Conservation (phyloP, 202 grass and related monocot species). For the Elaeis oleifera region DNA sequence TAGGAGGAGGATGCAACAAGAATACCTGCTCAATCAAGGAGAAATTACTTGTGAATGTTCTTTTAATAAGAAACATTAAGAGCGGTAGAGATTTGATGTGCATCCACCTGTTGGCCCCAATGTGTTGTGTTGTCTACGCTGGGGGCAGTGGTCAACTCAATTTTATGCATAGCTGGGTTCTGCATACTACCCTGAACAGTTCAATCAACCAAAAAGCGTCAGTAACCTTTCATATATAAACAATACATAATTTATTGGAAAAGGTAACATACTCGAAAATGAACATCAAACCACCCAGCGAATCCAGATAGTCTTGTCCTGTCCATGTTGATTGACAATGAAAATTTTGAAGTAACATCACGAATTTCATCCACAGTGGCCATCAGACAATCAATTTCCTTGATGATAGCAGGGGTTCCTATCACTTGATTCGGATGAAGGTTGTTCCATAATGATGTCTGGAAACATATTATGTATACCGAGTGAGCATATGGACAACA, state of each 20-base stretch:
- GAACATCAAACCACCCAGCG: slow-evolving; percentile 99
- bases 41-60: not conserved
- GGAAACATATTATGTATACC: slow-evolving; percentile 13
- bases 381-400: slow-evolving; percentile 94
- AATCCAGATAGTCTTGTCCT: slow-evolving; percentile 61
- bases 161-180: slow-evolving; percentile 59
- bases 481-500: slow-evolving; percentile 5
- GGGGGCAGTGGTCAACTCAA: slow-evolving; percentile 82
- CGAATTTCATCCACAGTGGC: slow-evolving; percentile 82
- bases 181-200: slow-evolving; percentile 47
- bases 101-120: slow-evolving; percentile 92
- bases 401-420: slow-evolving; percentile 64
- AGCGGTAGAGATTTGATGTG: not conserved
- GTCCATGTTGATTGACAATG: slow-evolving; percentile 48
- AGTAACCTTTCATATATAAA: too few relatives aligned
- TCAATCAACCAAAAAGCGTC: too few relatives aligned
- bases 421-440: slow-evolving; percentile 87
- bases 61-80: too few relatives aligned
- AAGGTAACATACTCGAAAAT: slow-evolving; percentile 62
- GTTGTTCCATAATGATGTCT: slow-evolving; percentile 97
- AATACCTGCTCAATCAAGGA: slow-evolving; percentile 47
- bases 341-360: slow-evolving; percentile 53
- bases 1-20: slow-evolving; percentile 60
- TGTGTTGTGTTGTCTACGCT: slow-evolving; percentile 61
- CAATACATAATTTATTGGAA: not conserved